Base-by-base conservation (phyloP, 73 alveolate genomes). In the Diophrys appendiculata region DNA sequence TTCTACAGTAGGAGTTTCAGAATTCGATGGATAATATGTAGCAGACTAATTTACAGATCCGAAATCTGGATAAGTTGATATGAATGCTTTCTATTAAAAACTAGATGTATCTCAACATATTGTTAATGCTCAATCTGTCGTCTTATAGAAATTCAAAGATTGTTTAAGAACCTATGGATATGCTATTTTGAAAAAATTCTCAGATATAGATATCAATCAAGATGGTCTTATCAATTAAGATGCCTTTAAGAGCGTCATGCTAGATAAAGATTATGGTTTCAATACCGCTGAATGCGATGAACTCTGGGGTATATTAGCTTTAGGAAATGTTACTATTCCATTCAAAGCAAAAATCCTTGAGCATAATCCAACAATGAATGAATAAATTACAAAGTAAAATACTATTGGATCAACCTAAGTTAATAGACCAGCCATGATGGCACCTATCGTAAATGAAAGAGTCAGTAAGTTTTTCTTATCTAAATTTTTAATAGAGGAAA, bases 181-280 rank as follows among this genome's bases (percentile, higher is more conserved):
- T 3, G 28, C 25, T 2, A 11, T 60, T 13, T 2, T 60, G 28
- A 11, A 23, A 23, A 60, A 60, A 60, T 60, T 60, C 71, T 3
- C 71, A 3, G 71, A 60, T 3, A 60, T 23, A 31, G 96, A 90
- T 72, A 28, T 22, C 13, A 69, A 90, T 72, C 43, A 71, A 29
- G 93, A 88, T 88, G 96, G 96, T 0, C 28, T 35, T 29, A 65
- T 90, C 1, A 34, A 78, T n/a, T 52, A 35, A 31, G 82, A 75
- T 56, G 95, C 85, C 31, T 88, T 90, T 72, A 54, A 54, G 22
- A 64, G 71, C 25, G 86, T 87, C 24, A 34, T 86, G 52, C 54
- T 68, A 0, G 54, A 56, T 24, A n/a, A n/a, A n/a, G n/a, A n/a
- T n/a, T 29, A 72, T 64, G 86, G 86, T 0, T 72, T 86, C 53